A percentile compares a stretch with the other conserved stretches of the same genome.
phyloP scores from a whole-genome alignment of 1,139 yeast species.

The Hyphopichia burtonii region DNA sequence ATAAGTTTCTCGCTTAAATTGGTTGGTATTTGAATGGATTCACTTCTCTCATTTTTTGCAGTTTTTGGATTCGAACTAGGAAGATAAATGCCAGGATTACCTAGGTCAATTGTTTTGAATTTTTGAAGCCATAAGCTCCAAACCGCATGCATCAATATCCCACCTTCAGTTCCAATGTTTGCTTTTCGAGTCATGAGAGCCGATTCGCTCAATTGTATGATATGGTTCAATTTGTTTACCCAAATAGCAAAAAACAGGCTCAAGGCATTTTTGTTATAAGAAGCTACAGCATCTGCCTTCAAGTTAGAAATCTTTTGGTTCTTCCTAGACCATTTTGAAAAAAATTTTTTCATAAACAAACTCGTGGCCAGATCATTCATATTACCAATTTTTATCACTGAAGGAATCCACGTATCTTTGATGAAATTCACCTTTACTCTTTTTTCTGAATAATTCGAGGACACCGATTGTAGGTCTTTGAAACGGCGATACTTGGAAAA shows the following conservation, averaged over 20 bases:
- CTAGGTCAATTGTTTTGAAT: background rate
- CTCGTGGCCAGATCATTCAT: background rate
- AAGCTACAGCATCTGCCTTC: background rate
- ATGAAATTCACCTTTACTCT: constrained; percentile 2
- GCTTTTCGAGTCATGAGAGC: background rate
- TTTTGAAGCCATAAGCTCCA: constrained; percentile 1
- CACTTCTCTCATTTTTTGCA: too few species aligned
- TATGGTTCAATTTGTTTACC: background rate
- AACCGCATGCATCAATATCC: background rate
- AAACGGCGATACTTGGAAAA: constrained; percentile 11
- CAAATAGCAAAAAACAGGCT: background rate
- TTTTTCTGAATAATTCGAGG: constrained; percentile 7
- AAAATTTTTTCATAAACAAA: background rate
- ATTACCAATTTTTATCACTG: background rate
- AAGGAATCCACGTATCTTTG: constrained; percentile 4
- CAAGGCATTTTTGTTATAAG: background rate
- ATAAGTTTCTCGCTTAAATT: constrained; percentile 12
- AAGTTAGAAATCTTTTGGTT: background rate
- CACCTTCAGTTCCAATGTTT: background rate
- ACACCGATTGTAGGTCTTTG: constrained; percentile 11
- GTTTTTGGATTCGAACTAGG: too few species aligned
- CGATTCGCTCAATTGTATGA: background rate
- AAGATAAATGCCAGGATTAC: background rate
- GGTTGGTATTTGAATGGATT: too few species aligned
- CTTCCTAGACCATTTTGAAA: background rate